Base-by-base conservation (phyloP, 805 yeast species). In the Millerozyma acaciae region DNA sequence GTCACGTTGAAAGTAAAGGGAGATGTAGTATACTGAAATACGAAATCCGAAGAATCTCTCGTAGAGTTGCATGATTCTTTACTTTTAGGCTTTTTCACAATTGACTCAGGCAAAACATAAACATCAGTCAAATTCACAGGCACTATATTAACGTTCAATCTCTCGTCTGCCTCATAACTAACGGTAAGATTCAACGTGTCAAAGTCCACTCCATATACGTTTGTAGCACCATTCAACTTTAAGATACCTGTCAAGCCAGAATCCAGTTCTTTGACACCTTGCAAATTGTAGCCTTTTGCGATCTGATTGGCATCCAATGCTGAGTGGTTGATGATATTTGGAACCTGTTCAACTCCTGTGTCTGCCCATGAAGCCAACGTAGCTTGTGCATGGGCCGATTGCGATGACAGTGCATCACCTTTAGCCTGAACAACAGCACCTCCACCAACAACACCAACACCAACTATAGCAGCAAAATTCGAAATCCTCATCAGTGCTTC, bases 191-290 rank as follows among this genome's bases (percentile, higher is more conserved):
- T 44, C 40, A 51, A 42, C 8, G 20, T 27, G n/a, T 48, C 45
- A 29, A 45, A 51, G 26, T 51, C 56, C 22, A 45, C 45, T 15
- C 56, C 56, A 30, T 48, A 50, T 15, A 51, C 43, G 35, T 51
- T 39, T 21, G 55, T 47, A 9, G 38, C 47, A 5, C 39, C 37
- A 18, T 39, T 41, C 33, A 51, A 38, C 28, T 38, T 25, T 24
- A 51, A 38, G 8, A 37, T 20, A 5, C 50, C 55, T 3, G 35
- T 32, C 16, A 50, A 27, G 4, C 50, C 50, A 12, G 38, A 26
- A 2, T 26, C 23, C 5, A 39, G 33, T 10, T 22, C 20, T 15
- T 36, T 32, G 16, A 38, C 35, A 24, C 44, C 42, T 12, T 37
- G 34, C 29, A 51, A 33, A 13, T 28, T 20, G 32, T 51, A 51